These are phyloP conservation scores for Gossypium davidsonii DNA, from an alignment of 441 rosid species.

Conservation along the genomic window DNA sequence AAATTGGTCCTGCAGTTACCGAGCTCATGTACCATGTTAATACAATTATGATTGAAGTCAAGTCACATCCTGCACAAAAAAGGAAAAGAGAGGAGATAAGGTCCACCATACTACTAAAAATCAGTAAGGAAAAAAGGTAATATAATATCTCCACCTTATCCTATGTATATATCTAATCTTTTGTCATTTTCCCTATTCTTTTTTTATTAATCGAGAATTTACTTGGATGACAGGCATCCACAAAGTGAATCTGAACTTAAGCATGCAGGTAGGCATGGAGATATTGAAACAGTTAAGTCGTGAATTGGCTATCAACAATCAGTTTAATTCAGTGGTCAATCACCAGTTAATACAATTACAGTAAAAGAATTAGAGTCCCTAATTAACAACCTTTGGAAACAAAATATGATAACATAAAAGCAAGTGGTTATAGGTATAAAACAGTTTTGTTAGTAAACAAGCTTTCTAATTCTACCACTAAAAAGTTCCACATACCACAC, in stretches of 20 bases:
- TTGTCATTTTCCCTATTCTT: background rate
- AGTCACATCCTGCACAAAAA: constrained; percentile 42
- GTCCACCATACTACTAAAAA: constrained; percentile 20
- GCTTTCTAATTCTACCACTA: too few species aligned
- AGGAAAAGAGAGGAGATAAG: constrained; percentile 27
- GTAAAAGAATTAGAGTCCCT: background rate
- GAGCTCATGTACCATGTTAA: constrained; percentile 24
- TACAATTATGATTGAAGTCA: constrained; percentile 24
- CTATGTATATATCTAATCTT: background rate
- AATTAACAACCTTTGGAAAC: background rate
- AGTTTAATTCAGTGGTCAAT: background rate
- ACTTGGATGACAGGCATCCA: background rate
- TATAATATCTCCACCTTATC: background rate
- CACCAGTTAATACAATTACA: background rate
- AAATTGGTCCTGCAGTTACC: constrained; percentile 26
- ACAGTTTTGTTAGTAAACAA: too few species aligned
- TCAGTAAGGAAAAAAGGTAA: background rate
- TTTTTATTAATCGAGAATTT: background rate
- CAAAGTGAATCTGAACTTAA: background rate
- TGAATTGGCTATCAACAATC: too few species aligned
- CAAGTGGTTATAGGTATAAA: too few species aligned
- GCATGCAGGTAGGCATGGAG: background rate
- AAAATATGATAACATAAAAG: too few species aligned
- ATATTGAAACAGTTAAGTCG: too few species aligned
- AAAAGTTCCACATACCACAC: too few species aligned